Evolutionary conservation across 768 basidiomycete genomes (phyloP).

Genomic region (Psilocybe cubensis): DNA sequence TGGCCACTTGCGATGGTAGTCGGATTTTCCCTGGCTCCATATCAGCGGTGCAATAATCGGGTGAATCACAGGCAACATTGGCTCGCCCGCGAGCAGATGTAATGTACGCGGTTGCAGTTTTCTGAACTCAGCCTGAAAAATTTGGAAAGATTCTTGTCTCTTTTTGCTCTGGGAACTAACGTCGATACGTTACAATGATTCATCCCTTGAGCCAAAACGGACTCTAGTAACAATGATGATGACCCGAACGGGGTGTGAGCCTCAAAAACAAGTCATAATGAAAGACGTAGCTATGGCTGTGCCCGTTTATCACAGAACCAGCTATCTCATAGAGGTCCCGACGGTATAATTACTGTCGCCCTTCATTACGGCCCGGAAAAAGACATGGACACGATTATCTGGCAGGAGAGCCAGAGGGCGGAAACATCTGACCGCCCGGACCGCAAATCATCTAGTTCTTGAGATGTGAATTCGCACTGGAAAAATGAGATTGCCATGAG

Average conservation of each 20-base stretch:
- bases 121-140: background rate
- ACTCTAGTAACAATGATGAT: background rate
- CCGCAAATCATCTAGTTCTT: background rate
- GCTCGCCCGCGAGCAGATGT: background rate
- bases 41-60: background rate
- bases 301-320: background rate
- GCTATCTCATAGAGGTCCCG: background rate
- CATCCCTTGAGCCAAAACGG: too few species aligned
- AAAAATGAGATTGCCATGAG: background rate
- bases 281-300: background rate
- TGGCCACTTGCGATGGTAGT: background rate
- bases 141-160: too few species aligned
- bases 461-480: background rate
- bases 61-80: background rate
- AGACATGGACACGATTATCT: background rate
- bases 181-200: too few species aligned
- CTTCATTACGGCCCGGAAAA: background rate
- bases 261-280: background rate
- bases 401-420: background rate
- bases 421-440: background rate
- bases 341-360: background rate
- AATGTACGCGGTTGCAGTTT: background rate
- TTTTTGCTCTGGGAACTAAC: background rate
- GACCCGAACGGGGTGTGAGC: background rate
- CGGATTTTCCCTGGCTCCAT: background rate